These are phyloP conservation scores for Metschnikowia rubicola DNA, from an alignment of 805 yeast genomes.

Conservation along the genomic window DNA sequence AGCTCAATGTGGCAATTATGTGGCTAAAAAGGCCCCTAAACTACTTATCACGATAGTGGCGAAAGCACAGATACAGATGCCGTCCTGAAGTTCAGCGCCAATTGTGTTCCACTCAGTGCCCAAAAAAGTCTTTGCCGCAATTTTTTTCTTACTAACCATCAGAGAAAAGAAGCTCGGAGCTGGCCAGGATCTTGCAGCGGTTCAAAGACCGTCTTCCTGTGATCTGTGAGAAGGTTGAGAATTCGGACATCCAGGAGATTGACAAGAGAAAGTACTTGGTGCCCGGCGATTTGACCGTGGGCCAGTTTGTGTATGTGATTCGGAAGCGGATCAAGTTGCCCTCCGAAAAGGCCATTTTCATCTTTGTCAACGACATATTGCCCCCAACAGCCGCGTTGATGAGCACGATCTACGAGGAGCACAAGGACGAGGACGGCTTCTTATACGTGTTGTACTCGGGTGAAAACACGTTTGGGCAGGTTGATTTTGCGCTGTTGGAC, in stretches of 20 bases:
- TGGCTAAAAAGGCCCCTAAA: neutral
- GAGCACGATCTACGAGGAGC: constrained; percentile 93
- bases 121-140: too few relatives aligned
- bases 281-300: constrained; percentile 93
- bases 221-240: constrained; percentile 95
- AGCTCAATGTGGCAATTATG: neutral
- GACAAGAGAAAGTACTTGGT: constrained; percentile 97
- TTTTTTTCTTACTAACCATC: constrained; percentile 11
- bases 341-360: constrained; percentile 96
- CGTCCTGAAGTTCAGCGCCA: too few relatives aligned
- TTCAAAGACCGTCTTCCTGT: constrained; percentile 93
- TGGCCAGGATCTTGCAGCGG: constrained; percentile 83
- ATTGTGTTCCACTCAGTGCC: too few relatives aligned
- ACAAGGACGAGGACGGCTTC: constrained; percentile 97
- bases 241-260: constrained; percentile 91
- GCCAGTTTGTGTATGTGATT: constrained; percentile 96
- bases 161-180: constrained; percentile 94
- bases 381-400: constrained; percentile 98
- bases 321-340: constrained; percentile 94
- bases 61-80: too few relatives aligned
- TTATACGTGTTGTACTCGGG: constrained; percentile 94
- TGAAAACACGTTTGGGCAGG: constrained; percentile 89
- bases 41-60: neutral
- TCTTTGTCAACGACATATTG: constrained; percentile 92
- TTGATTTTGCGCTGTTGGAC: constrained; percentile 20